Percentiles rank a stretch among this genome's conserved stretches.
Evolutionary conservation across 768 basidiomycete genomes (phyloP).

Genomic region (Kwoniella mangroviensis): DNA sequence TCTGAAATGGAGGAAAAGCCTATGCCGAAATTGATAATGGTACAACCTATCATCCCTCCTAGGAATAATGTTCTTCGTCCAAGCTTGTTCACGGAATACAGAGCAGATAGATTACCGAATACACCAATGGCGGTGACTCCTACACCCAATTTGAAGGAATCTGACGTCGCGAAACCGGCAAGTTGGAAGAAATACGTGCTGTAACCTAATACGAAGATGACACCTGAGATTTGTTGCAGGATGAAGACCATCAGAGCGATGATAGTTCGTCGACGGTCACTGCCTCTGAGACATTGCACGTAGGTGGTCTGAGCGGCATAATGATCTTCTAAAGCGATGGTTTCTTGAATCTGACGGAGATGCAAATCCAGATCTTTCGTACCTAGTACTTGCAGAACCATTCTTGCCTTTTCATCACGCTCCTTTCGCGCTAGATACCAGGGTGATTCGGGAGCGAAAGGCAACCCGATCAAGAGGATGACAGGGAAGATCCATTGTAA

Average conservation of each 20-base stretch:
- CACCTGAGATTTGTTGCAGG: slow-evolving; percentile 21
- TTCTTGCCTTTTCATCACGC: slow-evolving; percentile 6
- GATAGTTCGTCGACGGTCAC: slow-evolving; percentile 18
- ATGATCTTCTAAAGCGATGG: slow-evolving; percentile 18
- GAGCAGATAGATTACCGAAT: slow-evolving; percentile 4
- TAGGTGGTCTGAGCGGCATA: slow-evolving; percentile 16
- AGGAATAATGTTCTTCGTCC: slow-evolving; percentile 16
- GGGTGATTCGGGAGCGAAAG: slow-evolving; percentile 27
- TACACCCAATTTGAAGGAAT: slow-evolving; percentile 21
- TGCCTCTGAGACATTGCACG: slow-evolving; percentile 15
- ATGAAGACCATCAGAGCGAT: slow-evolving; percentile 20
- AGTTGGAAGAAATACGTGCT: slow-evolving; percentile 34
- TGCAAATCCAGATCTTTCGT: slow-evolving; percentile 18
- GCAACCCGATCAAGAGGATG: slow-evolving; percentile 18
- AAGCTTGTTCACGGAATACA: slow-evolving; percentile 2
- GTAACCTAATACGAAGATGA: slow-evolving; percentile 26
- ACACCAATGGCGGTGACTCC: slow-evolving; percentile 17
- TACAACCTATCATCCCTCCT: slow-evolving; percentile 30
- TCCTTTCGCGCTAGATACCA: slow-evolving; percentile 23
- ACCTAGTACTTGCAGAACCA: slow-evolving; percentile 7
- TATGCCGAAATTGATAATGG: slow-evolving; percentile 25
- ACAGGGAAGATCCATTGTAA: slow-evolving; percentile 28
- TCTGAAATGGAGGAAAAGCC: slow-evolving; percentile 23
- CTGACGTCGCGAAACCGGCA: slow-evolving; percentile 18
- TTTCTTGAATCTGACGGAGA: slow-evolving; percentile 17